Evolutionary conservation across 805 yeast genomes (phyloP).

Genomic region (Candida gorgasii): DNA sequence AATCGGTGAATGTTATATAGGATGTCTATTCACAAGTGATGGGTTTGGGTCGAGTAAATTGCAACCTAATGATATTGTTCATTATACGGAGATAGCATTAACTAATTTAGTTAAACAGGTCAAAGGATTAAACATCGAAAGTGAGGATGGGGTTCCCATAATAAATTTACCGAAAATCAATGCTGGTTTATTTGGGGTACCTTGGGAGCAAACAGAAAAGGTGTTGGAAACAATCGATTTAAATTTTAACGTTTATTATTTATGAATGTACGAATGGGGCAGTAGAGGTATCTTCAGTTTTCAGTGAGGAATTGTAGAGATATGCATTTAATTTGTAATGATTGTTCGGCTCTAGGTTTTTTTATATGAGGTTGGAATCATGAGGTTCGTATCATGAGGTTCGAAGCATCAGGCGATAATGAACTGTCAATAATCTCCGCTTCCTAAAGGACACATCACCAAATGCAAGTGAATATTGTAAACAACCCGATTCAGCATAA

Average conservation of each 20-base stretch:
- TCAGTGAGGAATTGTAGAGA: too few species aligned
- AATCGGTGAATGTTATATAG: slow-evolving; percentile 36
- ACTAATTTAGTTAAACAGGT: slow-evolving; percentile 45
- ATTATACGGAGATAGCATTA: slow-evolving; percentile 53
- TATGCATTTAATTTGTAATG: too few species aligned
- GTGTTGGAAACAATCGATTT: slow-evolving; percentile 39
- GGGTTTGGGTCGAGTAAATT: slow-evolving; percentile 46
- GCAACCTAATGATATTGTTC: slow-evolving; percentile 46
- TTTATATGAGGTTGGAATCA: too few species aligned
- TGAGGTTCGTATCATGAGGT: too few species aligned
- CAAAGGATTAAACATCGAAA: slow-evolving; percentile 10
- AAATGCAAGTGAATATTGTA: too few species aligned
- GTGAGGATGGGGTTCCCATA: slow-evolving; percentile 19
- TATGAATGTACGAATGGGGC: neutral
- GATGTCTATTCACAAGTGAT: slow-evolving; percentile 73
- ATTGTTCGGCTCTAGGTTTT: too few species aligned
- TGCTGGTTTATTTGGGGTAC: slow-evolving; percentile 77
- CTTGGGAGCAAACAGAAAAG: slow-evolving; percentile 70
- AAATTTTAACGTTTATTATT: slow-evolving; percentile 45
- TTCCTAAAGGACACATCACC: too few species aligned
- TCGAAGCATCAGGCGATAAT: too few species aligned
- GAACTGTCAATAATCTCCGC: too few species aligned
- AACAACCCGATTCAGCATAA: too few species aligned
- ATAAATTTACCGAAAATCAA: slow-evolving; percentile 76
- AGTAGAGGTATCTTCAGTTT: too few species aligned